Evolutionary conservation across 805 yeast species (phyloP).

Genomic region (Ogataea populi-albae): DNA sequence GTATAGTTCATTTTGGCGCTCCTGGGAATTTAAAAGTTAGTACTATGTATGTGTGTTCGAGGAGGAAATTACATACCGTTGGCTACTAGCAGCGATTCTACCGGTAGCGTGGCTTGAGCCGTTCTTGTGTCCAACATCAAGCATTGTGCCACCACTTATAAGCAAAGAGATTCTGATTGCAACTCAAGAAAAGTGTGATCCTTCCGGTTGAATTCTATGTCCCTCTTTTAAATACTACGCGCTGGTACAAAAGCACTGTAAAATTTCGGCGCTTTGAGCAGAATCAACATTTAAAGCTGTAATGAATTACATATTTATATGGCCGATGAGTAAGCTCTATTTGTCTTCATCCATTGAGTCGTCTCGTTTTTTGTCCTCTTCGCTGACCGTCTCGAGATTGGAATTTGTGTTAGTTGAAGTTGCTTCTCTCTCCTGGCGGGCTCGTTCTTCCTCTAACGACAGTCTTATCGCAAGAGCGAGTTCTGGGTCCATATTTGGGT

Average conservation of each 20-base stretch:
- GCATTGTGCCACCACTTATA: slow-evolving; percentile 11
- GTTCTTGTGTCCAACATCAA: slow-evolving; percentile 16
- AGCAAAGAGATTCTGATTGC: slow-evolving; percentile 6
- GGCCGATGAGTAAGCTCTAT: no score
- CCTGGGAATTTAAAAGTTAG: no score
- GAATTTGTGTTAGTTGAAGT: slow-evolving; percentile 27
- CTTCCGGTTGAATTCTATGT: slow-evolving; percentile 1
- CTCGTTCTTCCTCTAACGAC: slow-evolving; percentile 91
- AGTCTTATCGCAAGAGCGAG: slow-evolving; percentile 92
- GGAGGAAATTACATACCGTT: no score
- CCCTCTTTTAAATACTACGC: slow-evolving; percentile 11
- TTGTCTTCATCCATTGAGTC: slow-evolving; percentile 17
- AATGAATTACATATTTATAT: no score
- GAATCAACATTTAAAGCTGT: no score
- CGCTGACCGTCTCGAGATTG: slow-evolving; percentile 21
- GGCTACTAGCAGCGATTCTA: slow-evolving; percentile 9
- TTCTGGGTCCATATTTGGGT: slow-evolving; percentile 94
- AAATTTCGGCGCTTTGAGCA: no score
- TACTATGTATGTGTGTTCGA: no score
- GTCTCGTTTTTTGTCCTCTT: slow-evolving; percentile 19
- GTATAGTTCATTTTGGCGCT: slow-evolving; percentile 3
- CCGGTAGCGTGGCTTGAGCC: slow-evolving; percentile 5
- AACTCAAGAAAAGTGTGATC: slow-evolving; percentile 1
- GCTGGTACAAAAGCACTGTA: slow-evolving; percentile 13
- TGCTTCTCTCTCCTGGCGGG: slow-evolving; percentile 79